Evolutionary conservation across 1,139 yeast species (phyloP), one percentile per base, ranked within the genome.

Genomic region (Suhomyces yuchorum): DNA sequence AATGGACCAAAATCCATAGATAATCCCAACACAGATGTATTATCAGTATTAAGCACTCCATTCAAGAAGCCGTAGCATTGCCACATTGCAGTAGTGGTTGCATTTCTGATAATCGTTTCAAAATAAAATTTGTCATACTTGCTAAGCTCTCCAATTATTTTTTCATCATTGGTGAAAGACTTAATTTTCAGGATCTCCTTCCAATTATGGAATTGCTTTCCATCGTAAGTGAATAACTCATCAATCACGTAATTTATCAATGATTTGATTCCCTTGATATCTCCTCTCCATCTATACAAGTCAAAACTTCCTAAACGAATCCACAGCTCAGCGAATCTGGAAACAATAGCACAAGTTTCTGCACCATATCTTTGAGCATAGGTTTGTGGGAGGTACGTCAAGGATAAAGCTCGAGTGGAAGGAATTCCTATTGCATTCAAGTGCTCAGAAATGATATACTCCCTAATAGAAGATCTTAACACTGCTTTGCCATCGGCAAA

Each of bases 401-500:
- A 65, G 1, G 96, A 77, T 41, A 93, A 66, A 0, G 97, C 96
- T 49, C 98, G 72, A 0, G 97, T 86, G 0, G 96, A 75, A 1
- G 98, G 97, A 8, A 93, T 84, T 0, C 96, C 95, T 32, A 93
- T 77, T 1, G 92, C 87, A 62, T 87, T 67, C 47, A 92, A 72
- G 41, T 88, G 84, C 61, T 93, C 99, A 3, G 95, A 86, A 2
- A 88, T 87, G 47, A 92, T 75, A 51, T 88, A 92, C 63, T 93
- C 99, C 40, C 98, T 74, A 36, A 93, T 83, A 34, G 96, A 84
- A 2, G 97, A 89, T 52, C 97, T 69, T 20, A 93, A 62, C 2
- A 91, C 96, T 0, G 98, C 98, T 60, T 90, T 91, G 2, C 99
- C 99, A 66, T 93, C 99, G 0, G 97, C 98, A 75, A 92, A 92